Evolutionary conservation across 176 grass and related monocot genomes (phyloP).

Genomic region (Puya raimondii): DNA sequence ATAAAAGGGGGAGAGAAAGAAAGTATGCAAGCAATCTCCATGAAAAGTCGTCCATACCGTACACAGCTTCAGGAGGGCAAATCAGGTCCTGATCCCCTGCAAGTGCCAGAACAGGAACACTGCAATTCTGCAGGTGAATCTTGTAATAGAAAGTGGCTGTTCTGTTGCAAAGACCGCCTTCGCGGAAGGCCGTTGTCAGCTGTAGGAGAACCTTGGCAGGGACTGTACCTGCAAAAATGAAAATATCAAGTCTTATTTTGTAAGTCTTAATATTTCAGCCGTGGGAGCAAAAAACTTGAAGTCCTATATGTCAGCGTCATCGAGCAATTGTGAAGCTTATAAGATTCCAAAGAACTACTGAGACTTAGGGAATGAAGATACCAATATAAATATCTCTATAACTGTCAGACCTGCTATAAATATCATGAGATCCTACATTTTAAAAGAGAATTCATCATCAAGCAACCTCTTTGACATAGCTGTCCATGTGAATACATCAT

Average conservation of each 20-base stretch:
- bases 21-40: no score
- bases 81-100: constrained; percentile 84
- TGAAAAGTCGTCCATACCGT: constrained; percentile 29
- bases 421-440: no score
- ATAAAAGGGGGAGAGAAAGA: no score
- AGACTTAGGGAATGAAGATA: no score
- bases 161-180: constrained; percentile 66
- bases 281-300: no score
- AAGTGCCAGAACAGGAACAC: constrained; percentile 69
- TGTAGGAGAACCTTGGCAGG: constrained; percentile 88
- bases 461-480: background rate
- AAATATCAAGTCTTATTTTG: background rate
- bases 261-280: no score
- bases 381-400: no score
- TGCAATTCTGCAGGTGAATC: constrained; percentile 55
- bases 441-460: background rate
- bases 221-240: constrained; percentile 59
- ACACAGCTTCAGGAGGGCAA: constrained; percentile 85
- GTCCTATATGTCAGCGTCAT: no score
- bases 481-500: background rate
- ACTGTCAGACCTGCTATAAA: no score
- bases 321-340: no score
- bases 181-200: constrained; percentile 68
- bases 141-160: constrained; percentile 61
- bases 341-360: no score